Conservation (phyloP, 805 yeast genomes). For the Jamesozyma jinghongensis region DNA sequence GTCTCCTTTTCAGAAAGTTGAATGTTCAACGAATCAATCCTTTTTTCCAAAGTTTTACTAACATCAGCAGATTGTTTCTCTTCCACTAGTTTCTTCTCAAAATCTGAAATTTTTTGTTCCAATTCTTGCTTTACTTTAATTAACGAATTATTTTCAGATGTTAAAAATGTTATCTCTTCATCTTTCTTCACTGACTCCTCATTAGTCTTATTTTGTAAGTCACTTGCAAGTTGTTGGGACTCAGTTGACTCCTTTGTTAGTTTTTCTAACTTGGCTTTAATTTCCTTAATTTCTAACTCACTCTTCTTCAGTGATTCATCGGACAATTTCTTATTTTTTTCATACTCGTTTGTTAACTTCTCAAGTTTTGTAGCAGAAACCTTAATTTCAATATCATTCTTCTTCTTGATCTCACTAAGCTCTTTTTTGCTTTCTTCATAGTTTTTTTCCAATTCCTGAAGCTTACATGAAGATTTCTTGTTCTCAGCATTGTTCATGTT, state of each 20-base stretch:
- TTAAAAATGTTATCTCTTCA: background rate
- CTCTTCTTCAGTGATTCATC: background rate
- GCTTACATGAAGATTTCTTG: background rate
- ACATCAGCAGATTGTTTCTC: too few species aligned
- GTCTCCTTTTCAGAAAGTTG: background rate
- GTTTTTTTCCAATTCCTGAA: background rate
- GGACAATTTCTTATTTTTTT: too few species aligned
- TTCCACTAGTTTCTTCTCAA: background rate
- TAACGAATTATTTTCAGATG: background rate
- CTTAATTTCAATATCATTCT: background rate
- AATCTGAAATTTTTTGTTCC: constrained; percentile 1
- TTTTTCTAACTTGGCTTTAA: background rate
- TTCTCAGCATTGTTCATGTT: background rate
- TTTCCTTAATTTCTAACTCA: background rate
- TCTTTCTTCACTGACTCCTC: constrained; percentile 3
- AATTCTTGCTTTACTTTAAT: background rate
- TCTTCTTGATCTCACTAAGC: too few species aligned
- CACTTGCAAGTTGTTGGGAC: constrained; percentile 1
- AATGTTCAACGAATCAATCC: constrained; percentile 6
- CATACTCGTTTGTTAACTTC: too few species aligned
- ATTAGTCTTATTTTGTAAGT: too few species aligned
- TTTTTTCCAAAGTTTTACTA: background rate
- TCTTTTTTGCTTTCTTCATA: too few species aligned
- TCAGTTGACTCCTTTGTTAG: too few species aligned
- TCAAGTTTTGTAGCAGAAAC: too few species aligned